Percentiles rank a stretch among this genome's conserved stretches.
These are phyloP conservation scores for Suillus clintonianus DNA, from an alignment of 768 basidiomycete genomes.

Conservation along the genomic window DNA sequence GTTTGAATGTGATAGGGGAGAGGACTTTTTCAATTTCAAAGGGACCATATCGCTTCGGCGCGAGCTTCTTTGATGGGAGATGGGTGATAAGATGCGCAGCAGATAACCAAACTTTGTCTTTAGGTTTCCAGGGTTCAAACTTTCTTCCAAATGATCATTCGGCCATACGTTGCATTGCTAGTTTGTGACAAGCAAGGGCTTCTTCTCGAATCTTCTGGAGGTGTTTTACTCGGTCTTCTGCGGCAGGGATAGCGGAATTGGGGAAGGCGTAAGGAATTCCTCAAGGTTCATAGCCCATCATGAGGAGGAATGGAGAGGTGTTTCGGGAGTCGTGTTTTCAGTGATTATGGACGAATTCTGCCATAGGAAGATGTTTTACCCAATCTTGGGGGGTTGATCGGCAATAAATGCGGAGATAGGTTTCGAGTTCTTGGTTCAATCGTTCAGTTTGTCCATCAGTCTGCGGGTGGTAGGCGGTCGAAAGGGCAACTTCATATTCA, in stretches of 20 bases:
- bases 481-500: slow-evolving; percentile 27
- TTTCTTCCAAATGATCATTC: no score
- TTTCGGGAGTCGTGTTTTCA: neutral
- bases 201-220: neutral
- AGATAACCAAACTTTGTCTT: no score
- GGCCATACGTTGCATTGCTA: neutral
- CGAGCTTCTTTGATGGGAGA: no score
- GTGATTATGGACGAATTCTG: slow-evolving; percentile 11
- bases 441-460: slow-evolving; percentile 41
- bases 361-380: slow-evolving; percentile 17
- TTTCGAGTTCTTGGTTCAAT: neutral
- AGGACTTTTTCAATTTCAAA: neutral
- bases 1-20: neutral
- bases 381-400: slow-evolving; percentile 2
- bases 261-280: no score
- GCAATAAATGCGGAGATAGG: neutral
- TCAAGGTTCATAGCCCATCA: neutral
- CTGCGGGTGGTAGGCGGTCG: slow-evolving; percentile 43
- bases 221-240: no score
- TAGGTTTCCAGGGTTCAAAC: no score
- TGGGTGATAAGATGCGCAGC: no score
- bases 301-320: neutral
- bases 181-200: neutral
- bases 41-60: no score
- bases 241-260: no score